Evolutionary conservation across 2,329 filamentous ascomycete species (phyloP).

Genomic region (Beauveria medogensis): DNA sequence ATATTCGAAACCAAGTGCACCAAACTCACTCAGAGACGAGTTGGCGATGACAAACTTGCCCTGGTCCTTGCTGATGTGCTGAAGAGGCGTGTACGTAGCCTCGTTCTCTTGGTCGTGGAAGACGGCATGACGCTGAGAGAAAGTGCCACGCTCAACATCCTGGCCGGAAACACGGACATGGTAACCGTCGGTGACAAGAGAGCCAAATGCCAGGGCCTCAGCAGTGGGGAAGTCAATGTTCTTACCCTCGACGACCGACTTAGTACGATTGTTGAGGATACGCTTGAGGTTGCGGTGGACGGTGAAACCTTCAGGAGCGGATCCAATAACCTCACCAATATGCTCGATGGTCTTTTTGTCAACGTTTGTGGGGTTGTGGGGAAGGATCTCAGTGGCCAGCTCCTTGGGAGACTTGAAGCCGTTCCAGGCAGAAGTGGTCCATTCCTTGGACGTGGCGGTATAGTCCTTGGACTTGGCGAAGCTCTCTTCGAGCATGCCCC

Average conservation of each 20-base stretch:
- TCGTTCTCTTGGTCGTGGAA: slow-evolving; percentile 97
- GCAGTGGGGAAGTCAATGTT: slow-evolving; percentile 97
- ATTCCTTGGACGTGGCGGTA: slow-evolving; percentile 91
- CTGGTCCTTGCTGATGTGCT: slow-evolving; percentile 83
- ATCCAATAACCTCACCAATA: slow-evolving; percentile 74
- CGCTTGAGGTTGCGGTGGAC: slow-evolving; percentile 95
- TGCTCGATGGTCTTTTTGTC: slow-evolving; percentile 65
- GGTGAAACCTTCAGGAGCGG: slow-evolving; percentile 74
- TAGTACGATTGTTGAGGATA: slow-evolving; percentile 81
- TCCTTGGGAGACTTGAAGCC: slow-evolving; percentile 99
- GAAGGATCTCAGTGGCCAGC: slow-evolving; percentile 85
- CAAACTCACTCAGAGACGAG: slow-evolving; percentile 69
- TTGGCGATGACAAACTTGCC: slow-evolving; percentile 95
- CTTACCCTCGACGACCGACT: slow-evolving; percentile 85
- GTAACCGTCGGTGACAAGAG: slow-evolving; percentile 84
- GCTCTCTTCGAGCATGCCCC: slow-evolving; percentile 97
- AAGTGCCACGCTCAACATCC: slow-evolving; percentile 98
- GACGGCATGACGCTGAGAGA: slow-evolving; percentile 95
- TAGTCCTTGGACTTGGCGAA: slow-evolving; percentile 98
- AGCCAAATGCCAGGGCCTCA: slow-evolving; percentile 90
- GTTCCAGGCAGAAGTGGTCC: slow-evolving; percentile 98
- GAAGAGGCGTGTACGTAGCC: slow-evolving; percentile 83
- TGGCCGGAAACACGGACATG: slow-evolving; percentile 97
- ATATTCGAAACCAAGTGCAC: slow-evolving; percentile 91
- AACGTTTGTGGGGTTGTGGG: slow-evolving; percentile 81